These are phyloP conservation scores for Beauveria bassiana DNA, from an alignment of 2,329 filamentous ascomycete genomes.

Conservation along the genomic window DNA sequence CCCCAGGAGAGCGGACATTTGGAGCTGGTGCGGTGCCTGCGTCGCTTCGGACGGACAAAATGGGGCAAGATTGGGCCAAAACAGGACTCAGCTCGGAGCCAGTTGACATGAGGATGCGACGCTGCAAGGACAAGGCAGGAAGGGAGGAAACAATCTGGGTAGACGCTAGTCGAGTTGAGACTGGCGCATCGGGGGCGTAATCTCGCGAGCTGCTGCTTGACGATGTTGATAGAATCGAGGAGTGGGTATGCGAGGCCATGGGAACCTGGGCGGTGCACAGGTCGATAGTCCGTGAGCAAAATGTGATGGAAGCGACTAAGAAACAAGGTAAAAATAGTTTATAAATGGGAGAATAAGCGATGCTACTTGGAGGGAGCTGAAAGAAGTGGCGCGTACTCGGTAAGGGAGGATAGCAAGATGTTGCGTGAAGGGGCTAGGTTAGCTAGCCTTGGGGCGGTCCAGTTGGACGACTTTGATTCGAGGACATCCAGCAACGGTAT, in stretches of 20 bases:
- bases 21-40: background rate
- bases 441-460: background rate
- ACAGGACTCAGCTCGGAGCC: background rate
- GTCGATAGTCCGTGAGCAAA: background rate
- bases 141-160: background rate
- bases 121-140: background rate
- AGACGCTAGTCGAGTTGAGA: background rate
- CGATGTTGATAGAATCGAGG: background rate
- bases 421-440: no score
- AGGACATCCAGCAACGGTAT: no score
- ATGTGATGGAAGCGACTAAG: background rate
- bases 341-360: background rate
- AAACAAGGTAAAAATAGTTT: no score
- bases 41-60: background rate
- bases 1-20: background rate
- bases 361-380: background rate
- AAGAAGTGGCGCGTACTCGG: background rate
- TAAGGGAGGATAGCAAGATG: no score
- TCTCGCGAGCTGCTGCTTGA: background rate
- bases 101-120: constrained; percentile 2
- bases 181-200: background rate
- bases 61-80: background rate
- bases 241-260: no score
- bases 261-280: background rate
- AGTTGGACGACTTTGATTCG: no score